A percentile compares a stretch with the other conserved stretches of the same genome.
phyloP scores from a whole-genome alignment of 768 basidiomycete genomes.

The Boletellus ananas region DNA sequence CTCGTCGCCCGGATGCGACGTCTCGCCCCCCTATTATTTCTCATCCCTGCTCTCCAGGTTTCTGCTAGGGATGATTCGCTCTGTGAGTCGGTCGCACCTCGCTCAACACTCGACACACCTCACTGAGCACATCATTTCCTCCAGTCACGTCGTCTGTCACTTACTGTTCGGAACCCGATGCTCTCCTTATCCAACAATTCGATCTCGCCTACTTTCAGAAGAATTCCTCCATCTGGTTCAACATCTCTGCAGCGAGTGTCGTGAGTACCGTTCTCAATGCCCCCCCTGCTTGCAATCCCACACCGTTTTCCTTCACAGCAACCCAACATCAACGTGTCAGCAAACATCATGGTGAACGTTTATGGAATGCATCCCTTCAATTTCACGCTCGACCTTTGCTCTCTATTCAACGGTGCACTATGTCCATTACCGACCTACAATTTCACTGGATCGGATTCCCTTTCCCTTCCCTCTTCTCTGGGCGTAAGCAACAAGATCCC shows the following conservation, averaged over 20 bases:
- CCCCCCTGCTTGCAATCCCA: conserved; percentile 7
- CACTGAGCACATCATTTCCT: conserved; percentile 1
- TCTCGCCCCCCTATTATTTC: conserved; percentile 38
- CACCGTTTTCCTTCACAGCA: conserved; percentile 40
- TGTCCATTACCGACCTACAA: conserved; percentile 84
- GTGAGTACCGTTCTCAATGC: conserved; percentile 44
- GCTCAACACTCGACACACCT: neutral
- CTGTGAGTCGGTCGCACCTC: conserved; percentile 44
- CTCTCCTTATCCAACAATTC: conserved; percentile 75
- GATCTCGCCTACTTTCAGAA: conserved; percentile 65
- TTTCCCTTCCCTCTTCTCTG: conserved; percentile 59
- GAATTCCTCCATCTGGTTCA: conserved; percentile 77
- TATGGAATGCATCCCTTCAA: conserved; percentile 85
- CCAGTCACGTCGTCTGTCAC: conserved; percentile 85
- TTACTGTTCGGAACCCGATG: conserved; percentile 78
- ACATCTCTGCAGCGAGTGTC: conserved; percentile 82
- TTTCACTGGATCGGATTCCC: conserved; percentile 76
- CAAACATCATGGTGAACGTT: conserved; percentile 79
- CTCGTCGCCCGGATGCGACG: conserved; percentile 78
- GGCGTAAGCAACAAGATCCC: conserved; percentile 61
- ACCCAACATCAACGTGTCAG: conserved; percentile 74
- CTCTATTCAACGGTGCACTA: conserved; percentile 68
- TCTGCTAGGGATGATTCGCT: conserved; percentile 52
- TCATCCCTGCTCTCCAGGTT: conserved; percentile 37
- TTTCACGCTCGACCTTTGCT: conserved; percentile 82